These are phyloP conservation scores for Pseudophaeomoniella oleicola DNA, from an alignment of 2,329 filamentous ascomycete species.

Conservation along the genomic window DNA sequence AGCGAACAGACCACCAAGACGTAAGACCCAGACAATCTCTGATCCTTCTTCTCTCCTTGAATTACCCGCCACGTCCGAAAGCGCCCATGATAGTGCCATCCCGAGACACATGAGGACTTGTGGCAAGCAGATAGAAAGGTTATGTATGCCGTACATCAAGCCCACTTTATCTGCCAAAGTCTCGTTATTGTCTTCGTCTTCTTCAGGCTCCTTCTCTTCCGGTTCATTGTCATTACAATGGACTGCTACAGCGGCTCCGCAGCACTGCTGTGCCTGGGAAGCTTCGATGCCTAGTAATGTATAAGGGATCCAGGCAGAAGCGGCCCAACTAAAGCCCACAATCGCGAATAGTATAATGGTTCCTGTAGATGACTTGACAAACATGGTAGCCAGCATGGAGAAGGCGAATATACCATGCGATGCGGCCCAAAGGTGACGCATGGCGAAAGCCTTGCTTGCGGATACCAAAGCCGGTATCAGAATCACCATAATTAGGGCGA, in stretches of 20 bases:
- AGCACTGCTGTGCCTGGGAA: conserved; percentile 28
- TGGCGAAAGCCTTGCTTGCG: background rate
- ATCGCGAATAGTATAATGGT: background rate
- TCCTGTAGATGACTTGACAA: background rate
- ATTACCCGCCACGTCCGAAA: background rate
- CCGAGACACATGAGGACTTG: background rate
- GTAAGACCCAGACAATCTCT: conserved; percentile 46
- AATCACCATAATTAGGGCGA: background rate
- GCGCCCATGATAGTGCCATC: background rate
- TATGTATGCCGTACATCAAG: conserved; percentile 1
- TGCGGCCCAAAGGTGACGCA: conserved; percentile 47
- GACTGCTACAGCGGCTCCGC: background rate
- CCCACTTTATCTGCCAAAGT: background rate
- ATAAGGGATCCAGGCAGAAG: conserved; percentile 1
- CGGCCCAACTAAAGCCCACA: background rate
- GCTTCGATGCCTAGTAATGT: conserved; percentile 69
- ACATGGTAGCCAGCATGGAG: background rate
- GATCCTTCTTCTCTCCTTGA: background rate
- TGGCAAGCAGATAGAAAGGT: background rate
- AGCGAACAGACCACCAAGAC: background rate
- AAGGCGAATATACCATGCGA: background rate
- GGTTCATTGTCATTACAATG: background rate
- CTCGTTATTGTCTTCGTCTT: background rate
- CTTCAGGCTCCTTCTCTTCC: background rate
- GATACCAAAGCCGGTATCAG: background rate